Conservation (phyloP, 1,284 basidiomycete genomes). For the Ustilago loliicola region DNA sequence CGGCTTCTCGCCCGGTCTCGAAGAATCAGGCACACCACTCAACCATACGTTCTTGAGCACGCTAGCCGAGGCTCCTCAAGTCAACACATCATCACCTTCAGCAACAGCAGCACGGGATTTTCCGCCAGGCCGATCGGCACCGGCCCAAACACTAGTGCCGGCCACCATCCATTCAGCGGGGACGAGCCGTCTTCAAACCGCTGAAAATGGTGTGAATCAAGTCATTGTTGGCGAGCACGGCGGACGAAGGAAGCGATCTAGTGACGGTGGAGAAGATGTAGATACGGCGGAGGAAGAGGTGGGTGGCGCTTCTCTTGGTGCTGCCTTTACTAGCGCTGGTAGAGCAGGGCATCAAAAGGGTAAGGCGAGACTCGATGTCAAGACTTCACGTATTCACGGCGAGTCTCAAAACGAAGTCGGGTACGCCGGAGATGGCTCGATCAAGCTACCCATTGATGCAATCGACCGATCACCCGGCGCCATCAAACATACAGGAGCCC, state of each 20-base stretch:
- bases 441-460: conserved; percentile 12
- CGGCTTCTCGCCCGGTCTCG: conserved; percentile 49
- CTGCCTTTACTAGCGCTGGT: neutral
- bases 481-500: conserved; percentile 9
- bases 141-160: conserved; percentile 51
- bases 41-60: conserved; percentile 74
- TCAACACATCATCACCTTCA: conserved; percentile 1
- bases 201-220: conserved; percentile 14
- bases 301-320: conserved; percentile 7
- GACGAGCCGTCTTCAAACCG: conserved; percentile 15
- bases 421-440: conserved; percentile 13
- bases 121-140: conserved; percentile 55
- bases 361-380: conserved; percentile 31
- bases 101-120: conserved; percentile 38
- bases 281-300: conserved; percentile 47
- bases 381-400: conserved; percentile 11
- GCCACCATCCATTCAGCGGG: conserved; percentile 19
- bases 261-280: conserved; percentile 47
- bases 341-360: conserved; percentile 19
- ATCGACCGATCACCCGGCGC: conserved; percentile 5
- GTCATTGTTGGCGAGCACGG: neutral
- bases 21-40: conserved; percentile 71
- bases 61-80: conserved; percentile 70
- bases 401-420: conserved; percentile 6
- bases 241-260: conserved; percentile 25